Evolutionary conservation across 75 land plant species (phyloP), one percentile per base, ranked within the genome.

Genomic region (Chamaecyparis obtusa): DNA sequence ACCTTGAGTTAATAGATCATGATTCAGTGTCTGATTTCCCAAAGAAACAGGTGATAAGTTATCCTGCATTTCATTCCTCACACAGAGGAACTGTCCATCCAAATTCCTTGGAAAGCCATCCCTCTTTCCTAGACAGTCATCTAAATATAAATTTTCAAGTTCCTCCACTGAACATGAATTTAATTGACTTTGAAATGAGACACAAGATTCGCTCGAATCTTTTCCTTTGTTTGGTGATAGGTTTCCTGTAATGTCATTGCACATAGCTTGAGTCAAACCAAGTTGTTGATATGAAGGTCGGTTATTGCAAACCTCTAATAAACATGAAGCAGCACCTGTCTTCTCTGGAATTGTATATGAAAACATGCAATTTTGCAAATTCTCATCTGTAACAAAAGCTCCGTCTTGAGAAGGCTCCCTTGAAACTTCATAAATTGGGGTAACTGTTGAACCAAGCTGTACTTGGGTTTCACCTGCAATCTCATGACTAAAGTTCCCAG

Each of bases 281-380:
- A 43, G n/a, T 44, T 27, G 32, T 80, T 43, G 49, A 80, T 80
- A 43, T 44, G 51, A 81, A 43, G 83, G 51, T 81, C 44, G 51
- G 51, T 81, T 81, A 81, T 27, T 10, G 49, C n/a, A 46, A 46
- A 51, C 46, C 30, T 80, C 83, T 80, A 80, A 80, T 19, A 39
- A 80, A 80, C n/a, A 27, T 44, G 83, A 80, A 43, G 49, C 49
- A 80, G 2, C 19, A 80, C 49, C 83, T 30, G 27, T 81, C 51
- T 37, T 43, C 46, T 81, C 51, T 44, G 9, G 24, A 9, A 41
- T 81, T 81, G 83, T 16, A n/a, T 41, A 24, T 81, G 39, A 27
- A 27, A 81, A 49, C 51, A 81, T 81, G 83, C 83, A 81, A 81
- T 81, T 43, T 44, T 44, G 3, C 51, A 78, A 13, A 78, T 78